Evolutionary conservation across 176 grass and related monocot genomes (phyloP).

Genomic region (Carex parvula): DNA sequence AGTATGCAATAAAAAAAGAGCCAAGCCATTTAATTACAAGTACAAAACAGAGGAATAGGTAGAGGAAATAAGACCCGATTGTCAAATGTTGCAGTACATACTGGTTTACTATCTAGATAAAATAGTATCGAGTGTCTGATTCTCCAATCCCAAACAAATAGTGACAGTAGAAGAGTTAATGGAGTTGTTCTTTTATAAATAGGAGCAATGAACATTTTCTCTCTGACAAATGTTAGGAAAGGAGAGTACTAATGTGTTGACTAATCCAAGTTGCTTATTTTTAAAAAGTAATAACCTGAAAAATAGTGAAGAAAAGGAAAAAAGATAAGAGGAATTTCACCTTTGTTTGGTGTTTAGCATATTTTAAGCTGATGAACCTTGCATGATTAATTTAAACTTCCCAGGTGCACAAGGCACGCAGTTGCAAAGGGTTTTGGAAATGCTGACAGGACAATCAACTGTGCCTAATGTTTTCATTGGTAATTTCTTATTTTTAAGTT

Average conservation of each 20-base stretch:
- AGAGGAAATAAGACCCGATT: neutral
- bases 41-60: neutral
- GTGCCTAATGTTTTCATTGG: slow-evolving; percentile 94
- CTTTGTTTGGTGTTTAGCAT: slow-evolving; percentile 3
- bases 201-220: neutral
- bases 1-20: neutral
- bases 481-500: slow-evolving; percentile 14
- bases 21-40: neutral
- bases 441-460: slow-evolving; percentile 73
- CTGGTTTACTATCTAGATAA: neutral
- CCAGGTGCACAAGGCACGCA: slow-evolving; percentile 78
- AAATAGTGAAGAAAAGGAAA: neutral
- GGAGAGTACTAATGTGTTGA: neutral
- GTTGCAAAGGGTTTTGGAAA: slow-evolving; percentile 81
- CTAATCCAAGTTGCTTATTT: neutral
- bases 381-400: slow-evolving; percentile 17
- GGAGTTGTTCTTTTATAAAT: neutral
- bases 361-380: neutral
- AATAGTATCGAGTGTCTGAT: neutral
- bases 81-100: neutral
- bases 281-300: neutral
- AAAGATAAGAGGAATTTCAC: neutral
- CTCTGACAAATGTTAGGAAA: neutral
- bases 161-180: neutral
- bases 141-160: neutral